Evolutionary conservation across 306 rosid species (phyloP).

Genomic region (Rubus idaeus): DNA sequence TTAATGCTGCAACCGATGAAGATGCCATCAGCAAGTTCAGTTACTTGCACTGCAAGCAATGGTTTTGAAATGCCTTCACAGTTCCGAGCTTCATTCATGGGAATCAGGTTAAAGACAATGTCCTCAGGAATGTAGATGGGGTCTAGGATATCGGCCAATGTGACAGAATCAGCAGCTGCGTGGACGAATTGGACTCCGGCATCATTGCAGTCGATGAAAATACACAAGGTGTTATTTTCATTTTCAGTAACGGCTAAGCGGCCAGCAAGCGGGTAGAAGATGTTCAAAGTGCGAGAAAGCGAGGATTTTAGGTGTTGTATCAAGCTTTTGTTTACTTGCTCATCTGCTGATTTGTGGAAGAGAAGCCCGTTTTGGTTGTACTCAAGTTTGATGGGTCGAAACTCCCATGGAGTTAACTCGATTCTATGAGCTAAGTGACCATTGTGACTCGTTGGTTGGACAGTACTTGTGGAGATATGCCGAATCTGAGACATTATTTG

Average conservation of each 20-base stretch:
- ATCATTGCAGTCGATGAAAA: constrained; percentile 29
- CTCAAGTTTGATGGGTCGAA: not conserved
- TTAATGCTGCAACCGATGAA: constrained; percentile 32
- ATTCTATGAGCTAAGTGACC: constrained; percentile 10
- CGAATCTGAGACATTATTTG: not conserved
- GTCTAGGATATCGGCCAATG: constrained; percentile 12
- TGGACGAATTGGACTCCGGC: constrained; percentile 6
- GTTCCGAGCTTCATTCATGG: not conserved
- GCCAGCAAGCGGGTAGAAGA: constrained; percentile 26
- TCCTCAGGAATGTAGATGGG: too few species aligned
- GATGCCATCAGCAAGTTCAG: constrained; percentile 38
- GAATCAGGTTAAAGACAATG: too few species aligned
- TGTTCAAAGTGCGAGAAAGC: constrained; percentile 12
- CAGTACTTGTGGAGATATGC: not conserved
- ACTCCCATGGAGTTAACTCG: constrained; percentile 35
- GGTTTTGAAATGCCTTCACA: constrained; percentile 28
- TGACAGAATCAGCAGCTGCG: not conserved
- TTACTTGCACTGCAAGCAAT: constrained; percentile 38
- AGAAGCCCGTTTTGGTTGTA: constrained; percentile 36
- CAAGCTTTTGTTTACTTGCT: not conserved
- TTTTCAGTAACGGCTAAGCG: not conserved
- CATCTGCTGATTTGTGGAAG: constrained; percentile 5
- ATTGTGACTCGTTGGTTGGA: not conserved
- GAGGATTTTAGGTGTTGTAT: not conserved
- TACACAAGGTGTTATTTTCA: not conserved